These are phyloP conservation scores for Cyclotella choctawhatcheeana DNA, from an alignment of 108 stramenopile genomes.

Conservation along the genomic window DNA sequence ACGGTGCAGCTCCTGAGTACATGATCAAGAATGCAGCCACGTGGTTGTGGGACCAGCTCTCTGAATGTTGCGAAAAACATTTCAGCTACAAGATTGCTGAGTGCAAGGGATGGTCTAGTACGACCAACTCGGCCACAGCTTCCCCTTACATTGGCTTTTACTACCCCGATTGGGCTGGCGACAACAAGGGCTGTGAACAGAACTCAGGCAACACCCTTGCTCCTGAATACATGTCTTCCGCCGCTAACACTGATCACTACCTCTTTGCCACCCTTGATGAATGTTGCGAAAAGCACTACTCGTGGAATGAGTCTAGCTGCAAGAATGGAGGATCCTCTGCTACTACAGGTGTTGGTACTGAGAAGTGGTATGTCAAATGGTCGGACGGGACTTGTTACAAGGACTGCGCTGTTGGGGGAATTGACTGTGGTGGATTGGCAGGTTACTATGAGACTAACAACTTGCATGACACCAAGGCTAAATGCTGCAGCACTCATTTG, in stretches of 20 bases:
- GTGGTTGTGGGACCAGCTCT: neutral
- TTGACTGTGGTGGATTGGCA: conserved; percentile 1
- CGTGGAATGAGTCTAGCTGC: neutral
- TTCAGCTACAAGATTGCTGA: neutral
- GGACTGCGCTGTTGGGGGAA: conserved; percentile 1
- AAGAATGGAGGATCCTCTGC: neutral
- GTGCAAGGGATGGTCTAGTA: too few species aligned
- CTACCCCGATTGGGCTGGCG: neutral
- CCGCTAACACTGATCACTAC: neutral
- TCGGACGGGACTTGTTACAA: neutral
- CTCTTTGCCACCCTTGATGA: neutral
- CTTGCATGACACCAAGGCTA: neutral
- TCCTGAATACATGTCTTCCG: too few species aligned
- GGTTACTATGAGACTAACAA: neutral
- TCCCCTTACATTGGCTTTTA: neutral
- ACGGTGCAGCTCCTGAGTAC: neutral
- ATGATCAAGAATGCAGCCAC: neutral
- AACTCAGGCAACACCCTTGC: neutral
- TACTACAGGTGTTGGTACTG: neutral
- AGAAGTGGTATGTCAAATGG: conserved; percentile 1
- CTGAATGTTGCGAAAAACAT: neutral
- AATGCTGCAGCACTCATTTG: conserved; percentile 7
- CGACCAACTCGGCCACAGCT: too few species aligned
- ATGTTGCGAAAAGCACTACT: neutral
- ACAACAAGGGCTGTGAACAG: neutral